These are phyloP conservation scores for Amanita muscaria DNA, from an alignment of 768 basidiomycete genomes.

Conservation along the genomic window DNA sequence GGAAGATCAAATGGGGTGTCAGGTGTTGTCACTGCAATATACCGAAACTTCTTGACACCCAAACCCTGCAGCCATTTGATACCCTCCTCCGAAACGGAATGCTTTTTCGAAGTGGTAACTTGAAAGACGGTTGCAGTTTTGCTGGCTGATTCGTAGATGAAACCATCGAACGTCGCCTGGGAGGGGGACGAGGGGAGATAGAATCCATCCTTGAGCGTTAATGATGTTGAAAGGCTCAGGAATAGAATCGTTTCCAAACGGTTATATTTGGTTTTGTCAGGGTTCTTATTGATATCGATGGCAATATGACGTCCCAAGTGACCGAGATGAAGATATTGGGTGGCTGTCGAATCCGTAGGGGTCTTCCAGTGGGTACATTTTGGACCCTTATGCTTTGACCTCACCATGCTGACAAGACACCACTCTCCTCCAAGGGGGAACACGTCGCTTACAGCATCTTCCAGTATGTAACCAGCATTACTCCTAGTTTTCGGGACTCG, in stretches of 20 bases:
- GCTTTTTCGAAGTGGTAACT: constrained; percentile 8
- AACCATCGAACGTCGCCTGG: constrained; percentile 12
- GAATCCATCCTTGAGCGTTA: constrained; percentile 11
- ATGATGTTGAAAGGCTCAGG: background rate
- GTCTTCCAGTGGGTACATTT: constrained; percentile 10
- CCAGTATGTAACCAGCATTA: constrained; percentile 12
- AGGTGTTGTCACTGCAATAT: constrained; percentile 8
- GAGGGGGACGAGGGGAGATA: constrained; percentile 8
- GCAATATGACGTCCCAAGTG: constrained; percentile 9
- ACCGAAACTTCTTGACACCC: constrained; percentile 8
- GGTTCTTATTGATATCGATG: constrained; percentile 6
- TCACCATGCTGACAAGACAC: constrained; percentile 9
- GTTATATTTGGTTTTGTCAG: constrained; percentile 4
- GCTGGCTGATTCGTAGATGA: constrained; percentile 12
- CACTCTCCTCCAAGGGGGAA: constrained; percentile 12
- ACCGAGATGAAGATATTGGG: constrained; percentile 4
- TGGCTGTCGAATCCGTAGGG: background rate
- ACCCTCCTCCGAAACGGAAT: constrained; percentile 7
- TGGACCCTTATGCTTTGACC: constrained; percentile 7
- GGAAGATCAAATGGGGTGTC: constrained; percentile 8
- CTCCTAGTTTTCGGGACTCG: constrained; percentile 6
- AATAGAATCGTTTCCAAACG: constrained; percentile 8
- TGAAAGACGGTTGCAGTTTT: constrained; percentile 10
- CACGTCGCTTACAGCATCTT: constrained; percentile 12
- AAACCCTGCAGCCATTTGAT: constrained; percentile 7